A percentile compares a stretch with the other conserved stretches of the same genome.
phyloP scores from a whole-genome alignment of 768 basidiomycete genomes.

The Rhodotorula kratochvilovae region DNA sequence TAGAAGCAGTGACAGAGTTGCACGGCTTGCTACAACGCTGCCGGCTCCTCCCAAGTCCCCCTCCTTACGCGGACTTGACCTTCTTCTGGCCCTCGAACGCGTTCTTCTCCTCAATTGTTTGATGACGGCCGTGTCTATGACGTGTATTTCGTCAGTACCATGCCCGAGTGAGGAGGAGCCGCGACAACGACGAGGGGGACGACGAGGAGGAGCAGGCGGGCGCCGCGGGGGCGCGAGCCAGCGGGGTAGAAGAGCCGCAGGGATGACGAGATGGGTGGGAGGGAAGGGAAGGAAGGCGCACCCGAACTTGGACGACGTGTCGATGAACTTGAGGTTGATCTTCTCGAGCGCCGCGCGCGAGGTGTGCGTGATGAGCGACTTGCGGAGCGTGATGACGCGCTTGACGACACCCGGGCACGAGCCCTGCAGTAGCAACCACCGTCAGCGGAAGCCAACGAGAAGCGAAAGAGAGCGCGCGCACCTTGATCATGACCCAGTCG shows the following conservation, averaged over 20 bases:
- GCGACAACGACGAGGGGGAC: too few species aligned
- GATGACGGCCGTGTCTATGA: neutral
- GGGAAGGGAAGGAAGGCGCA: conserved; percentile 75
- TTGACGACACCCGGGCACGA: conserved; percentile 94
- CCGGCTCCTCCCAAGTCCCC: neutral
- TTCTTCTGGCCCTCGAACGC: conserved; percentile 65
- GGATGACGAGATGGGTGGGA: too few species aligned
- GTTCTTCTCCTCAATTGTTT: conserved; percentile 78
- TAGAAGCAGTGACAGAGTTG: neutral
- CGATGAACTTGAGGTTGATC: conserved; percentile 51
- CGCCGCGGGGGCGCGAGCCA: too few species aligned
- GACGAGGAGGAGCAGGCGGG: too few species aligned
- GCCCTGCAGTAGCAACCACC: conserved; percentile 50
- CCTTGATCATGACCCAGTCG: conserved; percentile 93
- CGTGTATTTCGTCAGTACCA: too few species aligned
- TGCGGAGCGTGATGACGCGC: conserved; percentile 94
- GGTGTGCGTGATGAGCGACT: conserved; percentile 94
- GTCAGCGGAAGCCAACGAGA: neutral
- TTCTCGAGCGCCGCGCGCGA: conserved; percentile 95
- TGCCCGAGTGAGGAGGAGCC: too few species aligned
- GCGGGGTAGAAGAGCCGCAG: too few species aligned
- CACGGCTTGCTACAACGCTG: neutral
- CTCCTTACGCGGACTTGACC: conserved; percentile 45
- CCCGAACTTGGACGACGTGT: conserved; percentile 54
- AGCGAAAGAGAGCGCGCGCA: neutral